Percentiles rank a stretch among this genome's conserved stretches.
These are phyloP conservation scores for Gilbertella persicaria DNA, from an alignment of 371 early-diverging fungal genomes.

Conservation along the genomic window DNA sequence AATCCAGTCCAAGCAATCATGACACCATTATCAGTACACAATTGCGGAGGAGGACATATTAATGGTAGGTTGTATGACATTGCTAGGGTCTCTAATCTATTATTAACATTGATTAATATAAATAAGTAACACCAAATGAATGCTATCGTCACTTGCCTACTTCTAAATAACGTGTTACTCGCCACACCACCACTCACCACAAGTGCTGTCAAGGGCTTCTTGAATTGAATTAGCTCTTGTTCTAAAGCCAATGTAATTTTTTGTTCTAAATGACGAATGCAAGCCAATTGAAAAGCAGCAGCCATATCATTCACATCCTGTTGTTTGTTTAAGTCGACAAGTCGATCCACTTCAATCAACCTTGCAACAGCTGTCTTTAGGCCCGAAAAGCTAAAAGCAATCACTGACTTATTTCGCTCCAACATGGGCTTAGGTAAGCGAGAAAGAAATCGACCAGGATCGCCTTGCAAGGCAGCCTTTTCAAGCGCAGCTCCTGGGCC, in stretches of 20 bases:
- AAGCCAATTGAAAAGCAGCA: slow-evolving; percentile 73
- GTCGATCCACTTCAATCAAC: slow-evolving; percentile 42
- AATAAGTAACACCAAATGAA: too few species aligned
- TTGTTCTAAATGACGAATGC: slow-evolving; percentile 67
- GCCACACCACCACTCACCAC: slow-evolving; percentile 88
- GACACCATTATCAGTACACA: slow-evolving; percentile 89
- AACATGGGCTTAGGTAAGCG: slow-evolving; percentile 70
- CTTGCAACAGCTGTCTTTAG: slow-evolving; percentile 68
- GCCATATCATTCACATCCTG: slow-evolving; percentile 69
- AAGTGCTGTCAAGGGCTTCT: slow-evolving; percentile 55
- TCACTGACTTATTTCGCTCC: slow-evolving; percentile 53
- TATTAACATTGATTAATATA: background rate
- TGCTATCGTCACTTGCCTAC: too few species aligned
- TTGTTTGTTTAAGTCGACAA: slow-evolving; percentile 17
- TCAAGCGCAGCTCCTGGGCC: slow-evolving; percentile 83
- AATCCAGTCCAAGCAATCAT: slow-evolving; percentile 91
- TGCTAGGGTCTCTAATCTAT: slow-evolving; percentile 47
- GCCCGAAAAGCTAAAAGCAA: slow-evolving; percentile 81
- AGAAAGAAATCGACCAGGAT: slow-evolving; percentile 48
- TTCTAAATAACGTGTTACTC: slow-evolving; percentile 61
- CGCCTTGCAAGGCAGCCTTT: slow-evolving; percentile 58
- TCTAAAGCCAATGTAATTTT: slow-evolving; percentile 65
- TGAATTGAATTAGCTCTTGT: slow-evolving; percentile 39
- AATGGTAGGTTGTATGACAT: slow-evolving; percentile 50
- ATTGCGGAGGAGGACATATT: slow-evolving; percentile 73